Conservation (phyloP, 2,329 filamentous ascomycete genomes). For the Paraphoma chrysanthemicola region DNA sequence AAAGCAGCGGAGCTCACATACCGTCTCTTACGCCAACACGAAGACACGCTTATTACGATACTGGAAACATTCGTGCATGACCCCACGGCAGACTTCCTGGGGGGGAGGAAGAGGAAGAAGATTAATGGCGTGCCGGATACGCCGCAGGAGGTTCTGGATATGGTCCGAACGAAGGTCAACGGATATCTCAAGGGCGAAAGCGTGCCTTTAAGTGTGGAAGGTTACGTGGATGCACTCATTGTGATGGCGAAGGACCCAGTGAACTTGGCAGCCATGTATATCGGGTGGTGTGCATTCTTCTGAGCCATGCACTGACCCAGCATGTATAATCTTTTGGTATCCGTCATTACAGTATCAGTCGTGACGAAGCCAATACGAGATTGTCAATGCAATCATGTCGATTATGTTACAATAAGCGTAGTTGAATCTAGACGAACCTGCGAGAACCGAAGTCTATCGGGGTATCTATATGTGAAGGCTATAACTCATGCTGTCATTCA, state of each 20-base stretch:
- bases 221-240: constrained; percentile 96
- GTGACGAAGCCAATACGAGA: too few species aligned
- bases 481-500: background rate
- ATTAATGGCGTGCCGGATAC: constrained; percentile 68
- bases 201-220: constrained; percentile 92
- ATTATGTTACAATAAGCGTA: too few species aligned
- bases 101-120: constrained; percentile 66
- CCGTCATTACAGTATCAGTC: too few species aligned
- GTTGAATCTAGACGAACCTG: background rate
- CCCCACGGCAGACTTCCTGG: constrained; percentile 90
- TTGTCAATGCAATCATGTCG: too few species aligned
- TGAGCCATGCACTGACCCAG: constrained; percentile 36
- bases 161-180: constrained; percentile 83
- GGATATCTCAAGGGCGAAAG: constrained; percentile 86
- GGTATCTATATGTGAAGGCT: background rate
- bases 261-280: constrained; percentile 93
- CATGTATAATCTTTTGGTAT: too few species aligned
- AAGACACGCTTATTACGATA: constrained; percentile 97
- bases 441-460: background rate
- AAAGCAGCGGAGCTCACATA: constrained; percentile 90
- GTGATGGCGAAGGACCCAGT: constrained; percentile 80
- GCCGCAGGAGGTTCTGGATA: constrained; percentile 83
- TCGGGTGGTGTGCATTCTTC: constrained; percentile 84
- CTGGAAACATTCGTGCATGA: constrained; percentile 97
- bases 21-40: constrained; percentile 82